These are phyloP conservation scores for Trichoderma polysporum DNA, from an alignment of 2,329 filamentous ascomycete species.

Conservation along the genomic window DNA sequence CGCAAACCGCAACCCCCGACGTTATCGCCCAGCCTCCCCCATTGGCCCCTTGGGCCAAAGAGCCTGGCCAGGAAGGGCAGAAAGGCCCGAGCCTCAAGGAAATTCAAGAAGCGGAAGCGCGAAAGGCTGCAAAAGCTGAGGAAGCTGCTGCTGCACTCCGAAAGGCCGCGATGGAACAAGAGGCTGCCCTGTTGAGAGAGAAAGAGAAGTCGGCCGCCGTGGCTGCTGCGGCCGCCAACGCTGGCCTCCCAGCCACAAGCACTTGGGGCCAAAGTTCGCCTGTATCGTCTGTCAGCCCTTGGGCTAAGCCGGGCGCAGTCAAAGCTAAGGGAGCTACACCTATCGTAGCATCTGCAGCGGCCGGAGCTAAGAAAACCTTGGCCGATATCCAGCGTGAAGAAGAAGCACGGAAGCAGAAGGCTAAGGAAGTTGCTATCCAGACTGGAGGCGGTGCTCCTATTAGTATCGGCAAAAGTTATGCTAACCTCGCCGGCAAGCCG, in stretches of 20 bases:
- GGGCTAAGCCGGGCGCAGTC: slow-evolving; percentile 61
- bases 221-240: slow-evolving; percentile 57
- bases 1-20: slow-evolving; percentile 76
- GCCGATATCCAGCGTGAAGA: slow-evolving; percentile 97
- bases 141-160: slow-evolving; percentile 76
- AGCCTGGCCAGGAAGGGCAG: slow-evolving; percentile 65
- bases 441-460: slow-evolving; percentile 42
- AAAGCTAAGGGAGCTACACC: slow-evolving; percentile 46
- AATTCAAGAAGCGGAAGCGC: slow-evolving; percentile 93
- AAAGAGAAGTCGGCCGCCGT: slow-evolving; percentile 54
- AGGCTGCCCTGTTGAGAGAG: slow-evolving; percentile 60
- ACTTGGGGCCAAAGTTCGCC: slow-evolving; percentile 86
- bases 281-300: slow-evolving; percentile 62
- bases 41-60: slow-evolving; percentile 92
- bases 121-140: slow-evolving; percentile 86
- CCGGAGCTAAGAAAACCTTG: slow-evolving; percentile 75
- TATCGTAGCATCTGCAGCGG: slow-evolving; percentile 27
- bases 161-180: slow-evolving; percentile 76
- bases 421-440: slow-evolving; percentile 51
- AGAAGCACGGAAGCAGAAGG: slow-evolving; percentile 73
- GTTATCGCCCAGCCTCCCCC: slow-evolving; percentile 59
- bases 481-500: slow-evolving; percentile 84
- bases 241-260: slow-evolving; percentile 80
- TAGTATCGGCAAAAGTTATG: slow-evolving; percentile 75
- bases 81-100: slow-evolving; percentile 93